A percentile compares a stretch with the other conserved stretches of the same genome.
These are phyloP conservation scores for Cystofilobasidium ferigula DNA, from an alignment of 768 basidiomycete genomes.

Conservation along the genomic window DNA sequence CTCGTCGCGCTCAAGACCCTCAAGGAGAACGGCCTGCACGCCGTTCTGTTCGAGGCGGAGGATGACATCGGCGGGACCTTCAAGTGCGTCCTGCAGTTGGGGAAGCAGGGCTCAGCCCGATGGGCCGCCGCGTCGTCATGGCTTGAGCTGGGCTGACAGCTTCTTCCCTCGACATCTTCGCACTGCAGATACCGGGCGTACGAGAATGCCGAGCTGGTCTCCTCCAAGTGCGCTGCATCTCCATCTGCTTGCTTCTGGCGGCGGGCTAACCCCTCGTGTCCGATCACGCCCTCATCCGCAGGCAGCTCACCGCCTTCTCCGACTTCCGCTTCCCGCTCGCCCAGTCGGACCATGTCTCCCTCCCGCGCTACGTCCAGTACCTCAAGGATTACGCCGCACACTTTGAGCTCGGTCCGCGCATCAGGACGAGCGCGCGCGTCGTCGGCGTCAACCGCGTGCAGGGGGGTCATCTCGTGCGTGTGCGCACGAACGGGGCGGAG, in stretches of 20 bases:
- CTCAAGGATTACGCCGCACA: constrained; percentile 44
- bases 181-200: constrained; percentile 42
- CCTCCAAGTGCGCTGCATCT: constrained; percentile 15
- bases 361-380: constrained; percentile 48
- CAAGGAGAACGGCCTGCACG: constrained; percentile 44
- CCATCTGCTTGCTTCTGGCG: neutral
- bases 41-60: constrained; percentile 46
- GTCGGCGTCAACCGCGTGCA: constrained; percentile 39
- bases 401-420: constrained; percentile 41
- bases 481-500: neutral
- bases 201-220: constrained; percentile 47
- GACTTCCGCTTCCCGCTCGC: constrained; percentile 38
- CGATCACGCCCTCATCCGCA: neutral
- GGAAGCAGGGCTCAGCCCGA: neutral
- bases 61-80: constrained; percentile 49
- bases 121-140: neutral
- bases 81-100: constrained; percentile 27
- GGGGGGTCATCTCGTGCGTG: constrained; percentile 39
- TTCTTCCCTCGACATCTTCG: neutral
- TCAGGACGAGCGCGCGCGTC: constrained; percentile 41
- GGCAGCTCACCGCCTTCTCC: constrained; percentile 19
- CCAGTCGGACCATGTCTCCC: constrained; percentile 46
- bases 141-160: constrained; percentile 8
- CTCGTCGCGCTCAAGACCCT: constrained; percentile 47
- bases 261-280: neutral